A percentile compares a stretch with the other conserved stretches of the same genome.
These are phyloP conservation scores for Lyophyllum shimeji DNA, from an alignment of 768 basidiomycete genomes.

Conservation along the genomic window DNA sequence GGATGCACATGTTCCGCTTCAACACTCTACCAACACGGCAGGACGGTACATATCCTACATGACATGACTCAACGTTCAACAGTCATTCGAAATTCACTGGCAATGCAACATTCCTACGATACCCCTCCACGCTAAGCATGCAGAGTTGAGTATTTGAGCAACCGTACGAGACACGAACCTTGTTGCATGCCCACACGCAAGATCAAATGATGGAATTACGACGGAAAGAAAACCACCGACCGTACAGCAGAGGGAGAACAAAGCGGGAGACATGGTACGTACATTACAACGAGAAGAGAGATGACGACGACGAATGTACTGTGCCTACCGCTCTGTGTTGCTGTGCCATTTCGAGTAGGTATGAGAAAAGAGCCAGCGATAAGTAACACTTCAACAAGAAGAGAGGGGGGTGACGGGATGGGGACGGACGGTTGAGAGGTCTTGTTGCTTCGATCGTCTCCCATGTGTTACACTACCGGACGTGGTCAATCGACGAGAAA, in stretches of 20 bases:
- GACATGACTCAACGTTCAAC: background rate
- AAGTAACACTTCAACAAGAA: slow-evolving; percentile 9
- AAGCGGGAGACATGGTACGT: slow-evolving; percentile 2
- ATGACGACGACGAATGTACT: slow-evolving; percentile 1
- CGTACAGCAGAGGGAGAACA: background rate
- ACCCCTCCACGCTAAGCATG: background rate
- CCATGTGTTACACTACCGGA: slow-evolving; percentile 1
- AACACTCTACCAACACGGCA: no score
- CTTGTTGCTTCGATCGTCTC: slow-evolving; percentile 5
- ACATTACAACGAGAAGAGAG: background rate
- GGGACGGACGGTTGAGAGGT: slow-evolving; percentile 32
- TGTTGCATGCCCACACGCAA: background rate
- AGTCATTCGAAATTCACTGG: no score
- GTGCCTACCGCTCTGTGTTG: slow-evolving; percentile 10
- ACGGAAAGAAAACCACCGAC: slow-evolving; percentile 8
- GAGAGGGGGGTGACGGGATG: slow-evolving; percentile 16
- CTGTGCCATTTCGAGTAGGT: background rate
- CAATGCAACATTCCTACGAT: background rate
- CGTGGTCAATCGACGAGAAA: background rate
- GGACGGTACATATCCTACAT: no score
- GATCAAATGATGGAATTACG: background rate
- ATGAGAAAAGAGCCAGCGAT: background rate
- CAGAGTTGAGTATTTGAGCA: background rate
- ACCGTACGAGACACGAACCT: background rate
- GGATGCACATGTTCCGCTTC: background rate